A percentile compares a stretch with the other conserved stretches of the same genome.
These are phyloP conservation scores for Cryptococcus sp. DNA, from an alignment of 1,284 basidiomycete species.

Conservation along the genomic window DNA sequence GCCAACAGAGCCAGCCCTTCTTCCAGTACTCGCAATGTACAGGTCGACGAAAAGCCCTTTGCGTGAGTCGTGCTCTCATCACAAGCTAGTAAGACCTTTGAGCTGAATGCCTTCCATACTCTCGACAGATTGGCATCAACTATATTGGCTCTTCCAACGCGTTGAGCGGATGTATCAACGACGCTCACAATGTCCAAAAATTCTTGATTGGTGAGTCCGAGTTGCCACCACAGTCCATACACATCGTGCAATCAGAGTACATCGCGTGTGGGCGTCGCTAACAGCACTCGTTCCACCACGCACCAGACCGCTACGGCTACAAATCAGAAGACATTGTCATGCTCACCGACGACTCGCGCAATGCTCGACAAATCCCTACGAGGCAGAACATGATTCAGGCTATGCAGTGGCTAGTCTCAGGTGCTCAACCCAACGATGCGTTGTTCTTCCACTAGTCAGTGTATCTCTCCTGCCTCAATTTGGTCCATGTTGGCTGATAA, in stretches of 20 bases:
- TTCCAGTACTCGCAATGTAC: slow-evolving; percentile 86
- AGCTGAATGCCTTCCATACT: not conserved
- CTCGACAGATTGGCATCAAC: slow-evolving; percentile 49
- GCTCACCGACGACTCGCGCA: slow-evolving; percentile 72
- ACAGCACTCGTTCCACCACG: not conserved
- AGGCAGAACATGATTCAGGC: slow-evolving; percentile 78
- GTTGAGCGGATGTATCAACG: slow-evolving; percentile 78
- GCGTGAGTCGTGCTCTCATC: slow-evolving; percentile 24
- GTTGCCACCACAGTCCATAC: not conserved
- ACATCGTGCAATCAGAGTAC: not conserved
- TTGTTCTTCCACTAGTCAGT: slow-evolving; percentile 77
- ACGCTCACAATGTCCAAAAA: slow-evolving; percentile 71
- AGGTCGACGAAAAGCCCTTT: slow-evolving; percentile 74
- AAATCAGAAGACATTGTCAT: slow-evolving; percentile 79
- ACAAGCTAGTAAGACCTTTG: not conserved
- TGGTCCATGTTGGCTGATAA: not conserved
- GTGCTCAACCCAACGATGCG: slow-evolving; percentile 77
- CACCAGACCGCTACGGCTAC: slow-evolving; percentile 63
- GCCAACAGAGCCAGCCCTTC: slow-evolving; percentile 60
- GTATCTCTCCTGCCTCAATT: not conserved
- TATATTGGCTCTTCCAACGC: slow-evolving; percentile 40
- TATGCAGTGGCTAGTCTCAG: slow-evolving; percentile 84
- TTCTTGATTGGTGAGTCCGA: slow-evolving; percentile 65
- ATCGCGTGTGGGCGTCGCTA: not conserved
- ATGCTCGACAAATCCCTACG: slow-evolving; percentile 70